Evolutionary conservation across 768 basidiomycete species (phyloP).

Genomic region (Leccinum disarticulatum): DNA sequence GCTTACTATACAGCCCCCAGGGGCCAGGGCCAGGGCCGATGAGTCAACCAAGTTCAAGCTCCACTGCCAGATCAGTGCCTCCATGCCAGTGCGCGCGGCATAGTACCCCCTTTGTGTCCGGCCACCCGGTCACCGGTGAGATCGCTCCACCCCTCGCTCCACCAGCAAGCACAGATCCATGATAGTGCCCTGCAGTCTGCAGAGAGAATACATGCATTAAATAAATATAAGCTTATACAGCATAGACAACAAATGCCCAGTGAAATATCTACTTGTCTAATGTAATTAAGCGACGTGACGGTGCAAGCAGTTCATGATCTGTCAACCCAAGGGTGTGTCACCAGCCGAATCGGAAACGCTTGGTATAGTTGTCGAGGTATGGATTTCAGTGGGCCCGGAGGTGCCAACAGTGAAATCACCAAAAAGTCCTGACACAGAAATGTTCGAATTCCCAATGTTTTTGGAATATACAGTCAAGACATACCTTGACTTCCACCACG

Average conservation of each 20-base stretch:
- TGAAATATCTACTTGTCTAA: conserved; percentile 9
- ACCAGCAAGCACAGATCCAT: background rate
- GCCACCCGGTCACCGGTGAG: background rate
- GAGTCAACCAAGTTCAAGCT: background rate
- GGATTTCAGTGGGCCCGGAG: conserved; percentile 34
- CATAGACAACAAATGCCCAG: conserved; percentile 3
- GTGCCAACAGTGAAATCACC: conserved; percentile 44
- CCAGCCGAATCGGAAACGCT: conserved; percentile 57
- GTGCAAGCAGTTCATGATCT: conserved; percentile 17
- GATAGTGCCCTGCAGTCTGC: too few species aligned
- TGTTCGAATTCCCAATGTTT: background rate
- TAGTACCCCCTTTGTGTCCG: background rate
- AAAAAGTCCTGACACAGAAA: conserved; percentile 54
- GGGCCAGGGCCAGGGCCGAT: background rate
- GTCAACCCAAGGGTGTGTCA: conserved; percentile 55
- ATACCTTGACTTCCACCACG: conserved; percentile 51
- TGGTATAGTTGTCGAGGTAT: conserved; percentile 42
- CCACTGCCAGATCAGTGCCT: background rate
- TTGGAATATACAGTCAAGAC: conserved; percentile 5
- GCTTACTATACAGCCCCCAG: background rate
- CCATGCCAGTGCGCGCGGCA: background rate
- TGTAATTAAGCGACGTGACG: conserved; percentile 17
- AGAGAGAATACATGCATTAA: conserved; percentile 20
- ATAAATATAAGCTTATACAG: background rate
- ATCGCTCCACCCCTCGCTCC: background rate